Evolutionary conservation across 352 stramenopile genomes (phyloP).

Genomic region (Globisporangium orthogonon): DNA sequence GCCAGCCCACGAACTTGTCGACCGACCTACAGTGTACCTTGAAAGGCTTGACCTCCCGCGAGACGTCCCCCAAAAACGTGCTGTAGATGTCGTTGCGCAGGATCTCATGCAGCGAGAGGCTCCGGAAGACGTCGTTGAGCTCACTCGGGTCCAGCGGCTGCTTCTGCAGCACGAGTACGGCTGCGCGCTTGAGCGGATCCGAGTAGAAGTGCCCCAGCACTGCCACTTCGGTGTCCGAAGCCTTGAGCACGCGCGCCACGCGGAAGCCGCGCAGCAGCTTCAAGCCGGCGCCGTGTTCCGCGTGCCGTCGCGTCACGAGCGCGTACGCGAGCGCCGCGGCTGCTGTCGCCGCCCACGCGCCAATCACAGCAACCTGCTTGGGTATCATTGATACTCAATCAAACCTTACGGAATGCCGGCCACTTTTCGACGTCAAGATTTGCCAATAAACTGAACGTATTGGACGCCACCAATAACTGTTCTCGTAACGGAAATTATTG

Average conservation of each 20-base stretch:
- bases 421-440: too few relatives aligned
- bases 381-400: background rate
- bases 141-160: slow-evolving; percentile 42
- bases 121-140: slow-evolving; percentile 33
- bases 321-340: slow-evolving; percentile 22
- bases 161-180: slow-evolving; percentile 66
- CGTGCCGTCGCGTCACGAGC: slow-evolving; percentile 25
- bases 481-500: too few relatives aligned
- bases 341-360: slow-evolving; percentile 19
- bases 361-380: slow-evolving; percentile 18
- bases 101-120: slow-evolving; percentile 63
- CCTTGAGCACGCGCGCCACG: slow-evolving; percentile 60
- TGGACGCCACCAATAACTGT: too few relatives aligned
- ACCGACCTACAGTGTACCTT: slow-evolving; percentile 28
- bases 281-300: slow-evolving; percentile 18
- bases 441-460: too few relatives aligned
- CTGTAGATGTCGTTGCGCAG: slow-evolving; percentile 84
- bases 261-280: slow-evolving; percentile 52
- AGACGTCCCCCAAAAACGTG: slow-evolving; percentile 63
- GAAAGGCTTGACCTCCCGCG: slow-evolving; percentile 60
- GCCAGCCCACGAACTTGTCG: too few relatives aligned
- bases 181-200: slow-evolving; percentile 50
- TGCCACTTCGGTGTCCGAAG: slow-evolving; percentile 54
- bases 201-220: slow-evolving; percentile 64
- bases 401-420: too few relatives aligned